These are phyloP conservation scores for Protomyces inundatus DNA, from an alignment of 1,139 yeast genomes.

Conservation along the genomic window DNA sequence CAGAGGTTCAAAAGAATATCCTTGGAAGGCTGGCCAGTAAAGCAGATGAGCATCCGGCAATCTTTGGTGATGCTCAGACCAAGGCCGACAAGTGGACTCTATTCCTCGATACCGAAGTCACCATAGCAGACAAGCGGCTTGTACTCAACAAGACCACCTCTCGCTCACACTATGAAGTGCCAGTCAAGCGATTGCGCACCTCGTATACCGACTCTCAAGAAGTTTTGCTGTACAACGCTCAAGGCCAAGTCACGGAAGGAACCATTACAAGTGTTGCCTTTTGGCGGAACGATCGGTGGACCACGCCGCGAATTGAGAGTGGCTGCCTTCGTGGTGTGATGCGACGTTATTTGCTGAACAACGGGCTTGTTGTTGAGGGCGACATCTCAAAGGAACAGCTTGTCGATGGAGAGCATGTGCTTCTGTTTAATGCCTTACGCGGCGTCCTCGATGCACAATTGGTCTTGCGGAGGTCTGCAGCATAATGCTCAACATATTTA, in stretches of 20 bases:
- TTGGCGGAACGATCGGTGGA: constrained; percentile 53
- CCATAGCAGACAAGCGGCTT: constrained; percentile 52
- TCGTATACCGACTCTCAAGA: constrained; percentile 52
- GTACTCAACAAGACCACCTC: constrained; percentile 85
- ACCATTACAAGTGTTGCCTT: constrained; percentile 79
- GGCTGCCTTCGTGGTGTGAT: constrained; percentile 88
- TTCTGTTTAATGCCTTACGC: constrained; percentile 74
- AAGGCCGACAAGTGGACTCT: constrained; percentile 38
- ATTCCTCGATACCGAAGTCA: constrained; percentile 52
- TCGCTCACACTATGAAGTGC: constrained; percentile 57
- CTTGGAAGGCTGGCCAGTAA: constrained; percentile 5
- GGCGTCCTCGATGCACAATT: constrained; percentile 43
- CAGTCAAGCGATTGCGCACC: constrained; percentile 49
- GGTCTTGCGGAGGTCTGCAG: background rate
- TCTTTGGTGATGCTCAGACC: background rate
- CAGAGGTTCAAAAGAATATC: background rate
- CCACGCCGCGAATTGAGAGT: constrained; percentile 67
- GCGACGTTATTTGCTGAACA: constrained; percentile 58
- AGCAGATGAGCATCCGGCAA: too few relatives aligned
- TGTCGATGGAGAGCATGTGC: constrained; percentile 56
- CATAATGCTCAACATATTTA: too few relatives aligned
- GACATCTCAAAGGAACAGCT: constrained; percentile 47
- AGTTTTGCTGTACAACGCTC: constrained; percentile 61
- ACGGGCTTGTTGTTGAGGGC: constrained; percentile 55
- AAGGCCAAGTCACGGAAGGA: constrained; percentile 69